phyloP scores from a whole-genome alignment of 148 eudicot genomes.

The Cornus florida region DNA sequence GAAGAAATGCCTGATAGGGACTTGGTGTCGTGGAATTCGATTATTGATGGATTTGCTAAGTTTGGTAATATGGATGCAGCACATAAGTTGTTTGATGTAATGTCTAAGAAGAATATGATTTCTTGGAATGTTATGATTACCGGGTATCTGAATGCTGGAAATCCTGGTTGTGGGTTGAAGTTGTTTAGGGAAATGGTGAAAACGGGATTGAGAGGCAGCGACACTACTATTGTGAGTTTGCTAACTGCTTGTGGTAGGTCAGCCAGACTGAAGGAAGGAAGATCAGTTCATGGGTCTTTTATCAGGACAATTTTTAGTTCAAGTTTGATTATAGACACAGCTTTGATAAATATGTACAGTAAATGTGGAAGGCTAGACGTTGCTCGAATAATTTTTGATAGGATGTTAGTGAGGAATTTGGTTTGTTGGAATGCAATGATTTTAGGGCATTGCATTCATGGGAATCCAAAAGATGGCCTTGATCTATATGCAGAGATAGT shows the following conservation, averaged over 20 bases:
- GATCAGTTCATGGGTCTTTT: conserved; percentile 59
- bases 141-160: conserved; percentile 54
- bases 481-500: conserved; percentile 51
- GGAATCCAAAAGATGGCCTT: conserved; percentile 65
- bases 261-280: conserved; percentile 59
- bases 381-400: not conserved
- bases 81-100: conserved; percentile 48
- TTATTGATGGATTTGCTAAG: conserved; percentile 52
- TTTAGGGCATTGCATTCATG: conserved; percentile 72
- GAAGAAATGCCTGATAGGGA: conserved; percentile 39
- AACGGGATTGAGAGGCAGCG: conserved; percentile 13
- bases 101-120: conserved; percentile 62
- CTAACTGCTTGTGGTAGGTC: not conserved
- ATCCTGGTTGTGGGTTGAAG: conserved; percentile 51
- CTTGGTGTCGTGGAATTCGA: conserved; percentile 49
- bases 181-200: conserved; percentile 7
- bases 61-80: no score
- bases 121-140: conserved; percentile 72
- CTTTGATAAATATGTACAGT: conserved; percentile 62
- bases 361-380: conserved; percentile 52
- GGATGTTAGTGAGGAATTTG: conserved; percentile 42
- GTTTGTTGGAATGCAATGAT: conserved; percentile 86
- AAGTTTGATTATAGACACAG: conserved; percentile 51
- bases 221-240: not conserved
- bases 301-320: conserved; percentile 27